phyloP scores from a whole-genome alignment of 345 rosid genomes.

The Corymbia maculata region DNA sequence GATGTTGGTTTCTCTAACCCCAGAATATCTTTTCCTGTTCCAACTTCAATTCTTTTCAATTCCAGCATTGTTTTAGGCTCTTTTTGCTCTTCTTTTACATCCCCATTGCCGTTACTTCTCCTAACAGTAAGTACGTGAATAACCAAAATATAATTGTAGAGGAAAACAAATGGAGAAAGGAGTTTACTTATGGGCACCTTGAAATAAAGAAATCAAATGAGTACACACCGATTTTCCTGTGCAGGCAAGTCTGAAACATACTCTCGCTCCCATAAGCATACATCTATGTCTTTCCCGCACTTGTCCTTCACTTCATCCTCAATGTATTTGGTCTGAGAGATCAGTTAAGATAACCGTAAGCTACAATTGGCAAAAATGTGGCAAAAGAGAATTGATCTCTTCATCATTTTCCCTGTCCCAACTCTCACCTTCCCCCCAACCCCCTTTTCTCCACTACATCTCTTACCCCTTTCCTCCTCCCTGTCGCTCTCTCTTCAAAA shows the following conservation, averaged over 20 bases:
- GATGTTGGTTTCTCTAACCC: not conserved
- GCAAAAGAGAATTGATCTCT: not conserved
- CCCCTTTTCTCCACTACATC: not conserved
- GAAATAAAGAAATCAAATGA: not conserved
- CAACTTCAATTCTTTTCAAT: not conserved
- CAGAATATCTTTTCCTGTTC: not conserved
- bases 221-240: conserved; percentile 76
- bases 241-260: conserved; percentile 76
- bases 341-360: not conserved
- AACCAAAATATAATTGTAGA: not conserved
- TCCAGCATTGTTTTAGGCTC: not conserved
- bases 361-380: not conserved
- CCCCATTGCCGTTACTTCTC: not conserved
- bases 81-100: not conserved
- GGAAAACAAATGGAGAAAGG: not conserved
- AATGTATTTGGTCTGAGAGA: conserved; percentile 63
- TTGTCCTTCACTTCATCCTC: conserved; percentile 90
- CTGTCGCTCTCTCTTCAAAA: not conserved
- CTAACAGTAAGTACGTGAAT: not conserved
- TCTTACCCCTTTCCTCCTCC: not conserved
- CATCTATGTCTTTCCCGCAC: conserved; percentile 50
- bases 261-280: conserved; percentile 73
- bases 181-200: not conserved
- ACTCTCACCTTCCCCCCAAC: not conserved
- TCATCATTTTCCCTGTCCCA: not conserved